Conservation (phyloP, 495 filamentous ascomycete genomes). For the Penicillium flavigenum region DNA sequence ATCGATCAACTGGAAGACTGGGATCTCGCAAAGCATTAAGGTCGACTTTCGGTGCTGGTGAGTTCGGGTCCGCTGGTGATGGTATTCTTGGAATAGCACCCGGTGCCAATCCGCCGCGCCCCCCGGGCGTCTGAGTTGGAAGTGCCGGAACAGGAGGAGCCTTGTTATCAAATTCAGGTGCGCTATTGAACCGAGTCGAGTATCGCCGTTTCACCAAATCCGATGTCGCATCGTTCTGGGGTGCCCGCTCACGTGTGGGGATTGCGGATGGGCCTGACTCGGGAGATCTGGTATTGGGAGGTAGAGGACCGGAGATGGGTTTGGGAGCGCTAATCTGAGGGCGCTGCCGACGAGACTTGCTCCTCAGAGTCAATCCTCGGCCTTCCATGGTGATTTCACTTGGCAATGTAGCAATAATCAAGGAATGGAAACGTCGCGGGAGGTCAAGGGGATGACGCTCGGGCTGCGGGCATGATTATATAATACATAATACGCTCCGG, state of each 20-base stretch:
- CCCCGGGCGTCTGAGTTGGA: constrained; percentile 49
- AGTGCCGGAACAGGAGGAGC: constrained; percentile 66
- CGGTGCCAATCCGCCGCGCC: constrained; percentile 49
- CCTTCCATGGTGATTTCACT: constrained; percentile 41
- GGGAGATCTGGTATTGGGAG: constrained; percentile 34
- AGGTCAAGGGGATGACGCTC: constrained; percentile 6
- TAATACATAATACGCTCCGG: constrained; percentile 5
- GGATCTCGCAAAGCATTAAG: constrained; percentile 76
- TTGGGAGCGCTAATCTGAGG: constrained; percentile 81
- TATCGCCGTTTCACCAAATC: constrained; percentile 94
- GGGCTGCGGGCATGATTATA: constrained; percentile 11
- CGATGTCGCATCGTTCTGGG: constrained; percentile 60
- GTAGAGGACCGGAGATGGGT: constrained; percentile 69
- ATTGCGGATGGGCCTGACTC: constrained; percentile 24
- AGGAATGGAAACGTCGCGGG: constrained; percentile 1
- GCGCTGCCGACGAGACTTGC: constrained; percentile 70
- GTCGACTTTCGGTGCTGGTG: constrained; percentile 57
- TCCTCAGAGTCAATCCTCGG: constrained; percentile 84
- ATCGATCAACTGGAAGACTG: constrained; percentile 65
- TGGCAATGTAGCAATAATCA: neutral
- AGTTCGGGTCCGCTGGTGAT: constrained; percentile 33
- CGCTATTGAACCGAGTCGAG: constrained; percentile 82
- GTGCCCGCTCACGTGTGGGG: constrained; percentile 36
- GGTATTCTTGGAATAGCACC: constrained; percentile 49
- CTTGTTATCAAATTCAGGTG: constrained; percentile 65